Base-by-base conservation (phyloP, 441 rosid species). In the Croton setiger region DNA sequence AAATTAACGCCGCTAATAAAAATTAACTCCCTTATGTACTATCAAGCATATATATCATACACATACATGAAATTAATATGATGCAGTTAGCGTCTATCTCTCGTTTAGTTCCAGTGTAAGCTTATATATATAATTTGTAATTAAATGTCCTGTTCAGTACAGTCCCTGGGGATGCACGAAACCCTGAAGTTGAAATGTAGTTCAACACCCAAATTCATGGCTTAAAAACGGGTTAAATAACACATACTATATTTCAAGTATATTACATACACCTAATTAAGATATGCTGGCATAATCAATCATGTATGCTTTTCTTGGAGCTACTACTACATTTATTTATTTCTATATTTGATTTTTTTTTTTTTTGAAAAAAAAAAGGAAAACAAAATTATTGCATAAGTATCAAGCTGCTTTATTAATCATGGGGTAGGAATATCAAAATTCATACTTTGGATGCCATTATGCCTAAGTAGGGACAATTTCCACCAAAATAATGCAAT, bases 391-490 rank as follows among this genome's bases (percentile, higher is more conserved):
- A 33, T 45, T 49, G 12, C 5, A 31, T 67, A 54, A 5, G 41
- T 27, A 35, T 41, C 62, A 67, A 47, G 64, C 35, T 37, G n/a
- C n/a, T n/a, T 51, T n/a, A 11, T 5, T 17, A n/a, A n/a, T 31
- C 20, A 18, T 15, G 17, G 41, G 37, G 60, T 18, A 60, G 21
- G 23, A 69, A 61, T 21, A 47, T 36, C 31, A 52, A 11, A 8
- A 6, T 13, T 13, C 41, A 27, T 15, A 36, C 43, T 21, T 44
- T 62, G 68, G 51, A 72, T 57, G 20, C 53, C 70, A 58, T 64
- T 57, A 35, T 64, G 23, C 58, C n/a, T 48, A 36, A 65, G 63
- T 72, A 49, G 70, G 65, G 60, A 21, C 60, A 64, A 5, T 37
- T 58, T 64, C 15, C 55, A 48, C 44, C 10, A 17, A 56, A 8